Evolutionary conservation across 768 basidiomycete genomes (phyloP).

Genomic region (Sarcomyxa edulis): DNA sequence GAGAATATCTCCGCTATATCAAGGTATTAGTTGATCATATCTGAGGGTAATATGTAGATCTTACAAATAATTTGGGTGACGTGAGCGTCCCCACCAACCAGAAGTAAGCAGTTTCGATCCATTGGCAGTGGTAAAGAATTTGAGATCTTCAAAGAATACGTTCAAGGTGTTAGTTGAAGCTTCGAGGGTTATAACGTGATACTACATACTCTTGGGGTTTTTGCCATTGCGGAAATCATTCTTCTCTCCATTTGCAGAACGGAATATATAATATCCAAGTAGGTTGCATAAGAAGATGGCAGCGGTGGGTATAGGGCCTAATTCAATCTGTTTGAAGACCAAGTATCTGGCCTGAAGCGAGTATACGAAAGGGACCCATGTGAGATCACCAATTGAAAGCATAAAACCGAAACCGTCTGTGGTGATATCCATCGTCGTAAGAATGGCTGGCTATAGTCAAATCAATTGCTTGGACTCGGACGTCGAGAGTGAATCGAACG

Average conservation of each 20-base stretch:
- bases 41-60: conserved; percentile 16
- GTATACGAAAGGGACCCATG: conserved; percentile 95
- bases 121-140: conserved; percentile 72
- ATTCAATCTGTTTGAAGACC: conserved; percentile 80
- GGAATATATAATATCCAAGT: conserved; percentile 88
- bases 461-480: background rate
- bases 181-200: background rate
- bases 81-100: conserved; percentile 95
- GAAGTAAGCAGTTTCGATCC: conserved; percentile 90
- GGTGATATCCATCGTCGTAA: conserved; percentile 97
- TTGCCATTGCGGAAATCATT: conserved; percentile 90
- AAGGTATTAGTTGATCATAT: background rate
- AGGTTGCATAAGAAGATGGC: conserved; percentile 61
- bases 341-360: conserved; percentile 92
- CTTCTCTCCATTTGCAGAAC: conserved; percentile 87
- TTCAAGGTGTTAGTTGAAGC: background rate
- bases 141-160: conserved; percentile 47
- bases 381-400: conserved; percentile 88
- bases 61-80: conserved; percentile 90
- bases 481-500: conserved; percentile 5
- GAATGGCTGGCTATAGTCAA: conserved; percentile 62
- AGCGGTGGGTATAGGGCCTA: conserved; percentile 54
- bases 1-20: conserved; percentile 68
- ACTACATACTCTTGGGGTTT: conserved; percentile 82
- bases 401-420: conserved; percentile 99